These are phyloP conservation scores for Camelina laxa DNA, from an alignment of 345 rosid genomes.

Conservation along the genomic window DNA sequence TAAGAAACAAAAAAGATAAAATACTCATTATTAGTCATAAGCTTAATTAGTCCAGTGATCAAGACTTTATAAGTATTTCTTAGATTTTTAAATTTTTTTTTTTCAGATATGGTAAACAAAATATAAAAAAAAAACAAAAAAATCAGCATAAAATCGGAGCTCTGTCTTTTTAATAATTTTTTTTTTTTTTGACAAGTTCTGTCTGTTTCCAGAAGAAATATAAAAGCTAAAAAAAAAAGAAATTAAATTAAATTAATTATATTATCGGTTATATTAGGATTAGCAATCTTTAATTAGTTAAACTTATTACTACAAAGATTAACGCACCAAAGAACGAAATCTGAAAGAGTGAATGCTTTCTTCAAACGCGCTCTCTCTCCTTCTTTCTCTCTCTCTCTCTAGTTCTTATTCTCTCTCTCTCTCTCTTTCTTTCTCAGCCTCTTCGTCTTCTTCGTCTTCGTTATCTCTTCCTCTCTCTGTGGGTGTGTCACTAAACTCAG, in stretches of 20 bases:
- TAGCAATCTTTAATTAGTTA: constrained; percentile 9
- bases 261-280: constrained; percentile 21
- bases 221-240: not conserved
- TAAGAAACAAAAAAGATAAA: constrained; percentile 25
- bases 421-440: not conserved
- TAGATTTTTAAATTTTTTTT: not conserved
- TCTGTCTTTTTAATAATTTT: constrained; percentile 21
- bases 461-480: constrained; percentile 43
- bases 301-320: constrained; percentile 32
- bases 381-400: not conserved
- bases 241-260: constrained; percentile 20
- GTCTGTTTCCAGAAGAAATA: constrained; percentile 16
- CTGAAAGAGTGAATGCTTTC: constrained; percentile 47
- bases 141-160: constrained; percentile 27
- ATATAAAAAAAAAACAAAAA: not conserved
- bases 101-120: constrained; percentile 5
- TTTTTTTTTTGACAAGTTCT: not conserved
- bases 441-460: constrained; percentile 47
- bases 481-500: constrained; percentile 33
- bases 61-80: not conserved
- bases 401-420: constrained; percentile 35
- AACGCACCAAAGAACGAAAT: constrained; percentile 43
- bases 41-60: not conserved
- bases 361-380: constrained; percentile 48
- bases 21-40: constrained; percentile 24